Base-by-base conservation (phyloP, 1,284 basidiomycete genomes). In the Ceratobasidium sp. region DNA sequence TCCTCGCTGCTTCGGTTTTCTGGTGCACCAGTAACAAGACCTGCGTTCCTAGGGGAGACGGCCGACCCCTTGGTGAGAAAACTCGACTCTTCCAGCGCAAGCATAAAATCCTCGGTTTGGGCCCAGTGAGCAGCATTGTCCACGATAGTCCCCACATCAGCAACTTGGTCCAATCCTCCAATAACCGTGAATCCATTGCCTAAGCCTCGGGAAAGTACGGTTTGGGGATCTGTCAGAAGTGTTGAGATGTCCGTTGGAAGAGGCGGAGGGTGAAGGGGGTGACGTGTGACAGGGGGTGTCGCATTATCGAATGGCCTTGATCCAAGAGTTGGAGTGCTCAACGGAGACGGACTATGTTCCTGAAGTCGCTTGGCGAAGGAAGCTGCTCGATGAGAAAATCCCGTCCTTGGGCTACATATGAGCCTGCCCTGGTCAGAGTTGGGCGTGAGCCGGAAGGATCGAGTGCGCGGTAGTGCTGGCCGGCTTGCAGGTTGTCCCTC, bases 241-340 rank as follows among this genome's bases (percentile, higher is more conserved):
- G 38, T 7, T 8, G 38, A 40, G 38, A 8, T 17, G 38, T 8
- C 38, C 38, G 38, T 40, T 7, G 38, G 17, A 7, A 17, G 38
- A 2, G 58, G 58, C 1, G 45, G 45, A 22, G 58, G 58, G 22
- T 62, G 58, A 27, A 17, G 58, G 35, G 58, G 58, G 17, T 32
- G 58, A 10, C 34, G 27, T 2, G 13, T 25, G 22, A 50, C n/a
- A 15, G 58, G 45, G 1, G 58, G 45, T 32, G 13, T 50, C 7
- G n/a, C 15, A 27, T 22, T 20, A 5, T 50, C n/a, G 13, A 32
- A 50, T 29, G 27, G 34, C 15, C 47, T 29, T 27, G 20, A 20
- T 17, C 45, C 58, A 15, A 49, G 45, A 20, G 31, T 62, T 12
- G 58, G 58, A 13, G 58, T 62, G 22, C 29, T 62, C 17, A 62